Evolutionary conservation across 1,284 basidiomycete genomes (phyloP).

Genomic region (Kalmanozyma brasiliensis): DNA sequence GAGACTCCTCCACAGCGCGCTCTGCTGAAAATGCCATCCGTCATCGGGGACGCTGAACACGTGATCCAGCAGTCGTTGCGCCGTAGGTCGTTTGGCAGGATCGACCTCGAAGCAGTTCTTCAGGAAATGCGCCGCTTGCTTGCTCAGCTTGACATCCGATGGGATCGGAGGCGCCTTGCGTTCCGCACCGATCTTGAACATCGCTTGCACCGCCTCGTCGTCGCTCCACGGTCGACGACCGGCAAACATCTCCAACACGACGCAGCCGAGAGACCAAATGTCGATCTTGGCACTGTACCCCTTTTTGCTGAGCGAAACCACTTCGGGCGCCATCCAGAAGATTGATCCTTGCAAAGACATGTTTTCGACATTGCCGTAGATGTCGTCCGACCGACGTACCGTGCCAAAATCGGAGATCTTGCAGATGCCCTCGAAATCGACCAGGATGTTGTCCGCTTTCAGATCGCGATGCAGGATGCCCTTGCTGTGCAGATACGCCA

Average conservation of each 20-base stretch:
- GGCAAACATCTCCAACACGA: slow-evolving; percentile 97
- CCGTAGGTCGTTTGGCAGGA: slow-evolving; percentile 84
- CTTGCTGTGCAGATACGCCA: slow-evolving; percentile 91
- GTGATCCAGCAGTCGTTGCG: slow-evolving; percentile 83
- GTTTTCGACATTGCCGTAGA: slow-evolving; percentile 82
- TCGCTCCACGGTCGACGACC: slow-evolving; percentile 92
- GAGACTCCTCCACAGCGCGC: slow-evolving; percentile 43
- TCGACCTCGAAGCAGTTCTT: slow-evolving; percentile 89
- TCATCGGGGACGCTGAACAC: slow-evolving; percentile 74
- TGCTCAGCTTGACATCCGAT: slow-evolving; percentile 78
- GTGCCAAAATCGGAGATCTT: slow-evolving; percentile 95
- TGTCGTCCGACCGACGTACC: slow-evolving; percentile 72
- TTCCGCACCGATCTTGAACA: slow-evolving; percentile 89
- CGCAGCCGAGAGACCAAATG: slow-evolving; percentile 97
- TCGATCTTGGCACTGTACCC: slow-evolving; percentile 96
- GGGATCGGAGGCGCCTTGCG: slow-evolving; percentile 89
- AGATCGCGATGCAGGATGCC: slow-evolving; percentile 95
- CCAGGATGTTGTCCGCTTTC: slow-evolving; percentile 97
- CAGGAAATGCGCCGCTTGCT: slow-evolving; percentile 85
- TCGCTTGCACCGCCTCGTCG: slow-evolving; percentile 87
- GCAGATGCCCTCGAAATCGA: slow-evolving; percentile 90
- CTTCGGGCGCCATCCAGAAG: slow-evolving; percentile 99
- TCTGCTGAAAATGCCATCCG: slow-evolving; percentile 57
- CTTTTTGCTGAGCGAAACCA: slow-evolving; percentile 80
- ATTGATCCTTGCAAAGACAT: slow-evolving; percentile 90